phyloP scores from a whole-genome alignment of 805 yeast species.

The Suhomyces sp. region DNA sequence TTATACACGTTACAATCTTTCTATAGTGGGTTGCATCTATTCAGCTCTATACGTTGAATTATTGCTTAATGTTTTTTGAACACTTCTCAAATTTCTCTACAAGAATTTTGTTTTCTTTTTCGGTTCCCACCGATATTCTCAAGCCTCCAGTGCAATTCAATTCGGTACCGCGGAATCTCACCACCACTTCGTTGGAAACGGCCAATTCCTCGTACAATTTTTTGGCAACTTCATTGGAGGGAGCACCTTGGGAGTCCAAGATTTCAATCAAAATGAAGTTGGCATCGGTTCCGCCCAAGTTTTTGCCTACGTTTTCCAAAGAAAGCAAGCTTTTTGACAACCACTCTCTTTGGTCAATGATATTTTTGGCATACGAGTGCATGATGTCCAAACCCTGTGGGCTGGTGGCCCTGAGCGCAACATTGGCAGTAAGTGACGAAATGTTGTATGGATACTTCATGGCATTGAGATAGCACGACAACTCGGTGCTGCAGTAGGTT shows the following conservation, averaged over 20 bases:
- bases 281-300: slow-evolving; percentile 82
- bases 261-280: slow-evolving; percentile 80
- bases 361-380: slow-evolving; percentile 50
- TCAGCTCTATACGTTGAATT: too few relatives aligned
- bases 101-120: slow-evolving; percentile 62
- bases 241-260: slow-evolving; percentile 56
- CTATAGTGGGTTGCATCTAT: too few relatives aligned
- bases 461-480: slow-evolving; percentile 71
- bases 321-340: slow-evolving; percentile 53
- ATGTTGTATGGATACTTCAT: slow-evolving; percentile 97
- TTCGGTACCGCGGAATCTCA: slow-evolving; percentile 89
- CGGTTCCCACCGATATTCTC: slow-evolving; percentile 84
- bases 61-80: slow-evolving; percentile 7
- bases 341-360: slow-evolving; percentile 53
- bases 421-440: slow-evolving; percentile 70
- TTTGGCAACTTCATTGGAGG: slow-evolving; percentile 67
- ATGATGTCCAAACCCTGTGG: slow-evolving; percentile 55
- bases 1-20: too few relatives aligned
- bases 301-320: slow-evolving; percentile 64
- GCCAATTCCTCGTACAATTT: slow-evolving; percentile 70
- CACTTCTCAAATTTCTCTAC: slow-evolving; percentile 45
- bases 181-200: slow-evolving; percentile 68
- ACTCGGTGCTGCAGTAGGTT: slow-evolving; percentile 58
- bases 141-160: slow-evolving; percentile 85
- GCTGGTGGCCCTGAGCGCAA: slow-evolving; percentile 73